Percentiles rank a stretch among this genome's conserved stretches.
phyloP scores from a whole-genome alignment of 2,329 filamentous ascomycete genomes.

The Colletotrichum acutatum region DNA sequence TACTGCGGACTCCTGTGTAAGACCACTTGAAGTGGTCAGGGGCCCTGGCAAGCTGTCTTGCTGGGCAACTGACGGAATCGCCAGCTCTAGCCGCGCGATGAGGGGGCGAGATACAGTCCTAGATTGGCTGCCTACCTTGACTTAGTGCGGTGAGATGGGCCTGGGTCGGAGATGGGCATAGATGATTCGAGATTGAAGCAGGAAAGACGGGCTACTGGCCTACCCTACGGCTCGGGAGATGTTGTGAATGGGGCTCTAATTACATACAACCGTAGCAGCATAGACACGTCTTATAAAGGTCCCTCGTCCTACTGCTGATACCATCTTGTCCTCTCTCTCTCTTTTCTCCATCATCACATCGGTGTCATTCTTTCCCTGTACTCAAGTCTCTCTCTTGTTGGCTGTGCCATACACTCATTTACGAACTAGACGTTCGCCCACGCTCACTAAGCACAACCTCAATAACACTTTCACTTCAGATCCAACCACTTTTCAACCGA shows the following conservation, averaged over 20 bases:
- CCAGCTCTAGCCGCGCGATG: conserved; percentile 34
- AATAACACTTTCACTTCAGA: conserved; percentile 25
- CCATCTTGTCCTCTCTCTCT: neutral
- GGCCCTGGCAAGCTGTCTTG: neutral
- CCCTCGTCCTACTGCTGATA: neutral
- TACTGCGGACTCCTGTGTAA: neutral
- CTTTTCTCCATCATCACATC: conserved; percentile 28
- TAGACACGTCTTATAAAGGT: conserved; percentile 21
- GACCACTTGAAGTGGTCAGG: neutral
- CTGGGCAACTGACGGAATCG: conserved; percentile 25
- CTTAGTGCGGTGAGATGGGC: conserved; percentile 27
- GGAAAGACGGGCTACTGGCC: neutral
- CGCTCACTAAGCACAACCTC: conserved; percentile 34
- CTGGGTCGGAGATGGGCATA: conserved; percentile 30
- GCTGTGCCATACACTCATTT: conserved; percentile 36
- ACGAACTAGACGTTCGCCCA: conserved; percentile 35
- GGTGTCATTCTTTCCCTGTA: conserved; percentile 35
- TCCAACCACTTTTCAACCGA: neutral
- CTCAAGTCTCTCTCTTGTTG: conserved; percentile 33
- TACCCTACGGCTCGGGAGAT: neutral
- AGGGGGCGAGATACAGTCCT: conserved; percentile 12
- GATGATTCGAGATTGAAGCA: conserved; percentile 16
- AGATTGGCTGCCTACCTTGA: conserved; percentile 18
- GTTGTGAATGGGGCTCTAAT: neutral
- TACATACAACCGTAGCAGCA: neutral